Percentiles rank a stretch among this genome's conserved stretches.
These are phyloP conservation scores for Agroathelia rolfsii DNA, from an alignment of 1,284 basidiomycete genomes.

Conservation along the genomic window DNA sequence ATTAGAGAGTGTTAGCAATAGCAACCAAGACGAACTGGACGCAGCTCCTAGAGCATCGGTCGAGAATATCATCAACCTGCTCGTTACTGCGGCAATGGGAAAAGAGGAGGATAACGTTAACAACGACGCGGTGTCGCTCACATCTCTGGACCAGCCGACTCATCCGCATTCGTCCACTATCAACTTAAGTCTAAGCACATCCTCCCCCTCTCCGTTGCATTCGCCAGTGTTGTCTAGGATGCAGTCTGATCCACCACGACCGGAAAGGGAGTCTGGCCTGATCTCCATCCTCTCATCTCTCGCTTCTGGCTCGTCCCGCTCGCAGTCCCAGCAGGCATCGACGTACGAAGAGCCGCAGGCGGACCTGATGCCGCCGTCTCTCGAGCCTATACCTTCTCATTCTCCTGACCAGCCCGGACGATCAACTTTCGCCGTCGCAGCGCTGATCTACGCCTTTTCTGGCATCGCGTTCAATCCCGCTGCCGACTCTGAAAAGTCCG, in stretches of 20 bases:
- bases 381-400: constrained; percentile 15
- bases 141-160: constrained; percentile 26
- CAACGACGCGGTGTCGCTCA: constrained; percentile 28
- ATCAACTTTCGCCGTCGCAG: constrained; percentile 49
- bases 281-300: constrained; percentile 57
- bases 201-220: constrained; percentile 21
- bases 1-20: constrained; percentile 5
- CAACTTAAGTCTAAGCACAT: too few species aligned
- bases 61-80: constrained; percentile 25
- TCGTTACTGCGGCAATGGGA: constrained; percentile 31
- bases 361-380: constrained; percentile 17
- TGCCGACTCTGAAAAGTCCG: constrained; percentile 32
- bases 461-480: constrained; percentile 62
- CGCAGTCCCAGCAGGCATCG: constrained; percentile 38
- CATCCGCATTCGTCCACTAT: constrained; percentile 12
- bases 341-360: constrained; percentile 19
- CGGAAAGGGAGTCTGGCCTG: constrained; percentile 35
- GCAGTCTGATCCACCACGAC: constrained; percentile 38
- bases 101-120: constrained; percentile 28
- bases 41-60: constrained; percentile 18
- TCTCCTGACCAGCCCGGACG: constrained; percentile 21
- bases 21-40: constrained; percentile 20
- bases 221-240: constrained; percentile 47
- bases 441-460: constrained; percentile 57
- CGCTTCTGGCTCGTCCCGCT: constrained; percentile 40